A percentile compares a stretch with the other conserved stretches of the same genome.
Conservation (phyloP, 1,284 basidiomycete genomes). For the Boletus semigastroideus region DNA sequence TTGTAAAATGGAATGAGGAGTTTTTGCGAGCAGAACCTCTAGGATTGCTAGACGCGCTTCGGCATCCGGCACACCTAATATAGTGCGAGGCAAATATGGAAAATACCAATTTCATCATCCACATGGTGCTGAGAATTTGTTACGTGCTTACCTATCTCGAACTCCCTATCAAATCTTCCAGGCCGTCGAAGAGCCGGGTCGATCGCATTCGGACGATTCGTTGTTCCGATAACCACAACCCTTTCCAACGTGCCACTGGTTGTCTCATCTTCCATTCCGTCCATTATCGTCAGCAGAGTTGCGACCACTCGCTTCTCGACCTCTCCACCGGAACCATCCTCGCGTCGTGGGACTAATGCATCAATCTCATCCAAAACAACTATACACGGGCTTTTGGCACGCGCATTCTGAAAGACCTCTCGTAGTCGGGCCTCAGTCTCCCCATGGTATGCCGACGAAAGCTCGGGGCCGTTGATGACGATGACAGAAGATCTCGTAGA, state of each 20-base stretch:
- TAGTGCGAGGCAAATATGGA: slow-evolving; percentile 2
- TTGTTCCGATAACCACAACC: slow-evolving; percentile 95
- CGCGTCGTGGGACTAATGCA: slow-evolving; percentile 87
- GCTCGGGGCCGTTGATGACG: slow-evolving; percentile 92
- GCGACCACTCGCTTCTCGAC: slow-evolving; percentile 97
- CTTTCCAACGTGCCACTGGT: slow-evolving; percentile 45
- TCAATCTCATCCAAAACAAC: slow-evolving; percentile 97
- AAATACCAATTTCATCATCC: slow-evolving; percentile 1
- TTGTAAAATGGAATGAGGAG: slow-evolving; percentile 71
- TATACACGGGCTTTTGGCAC: slow-evolving; percentile 82
- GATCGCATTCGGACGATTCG: slow-evolving; percentile 95
- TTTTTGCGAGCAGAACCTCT: slow-evolving; percentile 75
- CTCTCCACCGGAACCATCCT: slow-evolving; percentile 86
- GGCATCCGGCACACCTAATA: slow-evolving; percentile 83
- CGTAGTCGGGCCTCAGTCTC: slow-evolving; percentile 93
- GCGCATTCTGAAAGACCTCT: slow-evolving; percentile 86
- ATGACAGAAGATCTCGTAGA: slow-evolving; percentile 81
- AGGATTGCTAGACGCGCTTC: slow-evolving; percentile 84
- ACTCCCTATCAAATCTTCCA: slow-evolving; percentile 94
- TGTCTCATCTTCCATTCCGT: slow-evolving; percentile 78
- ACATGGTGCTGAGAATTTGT: slow-evolving; percentile 1
- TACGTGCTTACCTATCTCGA: slow-evolving; percentile 79
- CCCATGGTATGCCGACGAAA: slow-evolving; percentile 93
- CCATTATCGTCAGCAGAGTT: slow-evolving; percentile 91
- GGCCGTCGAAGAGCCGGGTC: slow-evolving; percentile 94